Conservation (phyloP, 768 basidiomycete genomes). For the Multifurca ochricompacta region DNA sequence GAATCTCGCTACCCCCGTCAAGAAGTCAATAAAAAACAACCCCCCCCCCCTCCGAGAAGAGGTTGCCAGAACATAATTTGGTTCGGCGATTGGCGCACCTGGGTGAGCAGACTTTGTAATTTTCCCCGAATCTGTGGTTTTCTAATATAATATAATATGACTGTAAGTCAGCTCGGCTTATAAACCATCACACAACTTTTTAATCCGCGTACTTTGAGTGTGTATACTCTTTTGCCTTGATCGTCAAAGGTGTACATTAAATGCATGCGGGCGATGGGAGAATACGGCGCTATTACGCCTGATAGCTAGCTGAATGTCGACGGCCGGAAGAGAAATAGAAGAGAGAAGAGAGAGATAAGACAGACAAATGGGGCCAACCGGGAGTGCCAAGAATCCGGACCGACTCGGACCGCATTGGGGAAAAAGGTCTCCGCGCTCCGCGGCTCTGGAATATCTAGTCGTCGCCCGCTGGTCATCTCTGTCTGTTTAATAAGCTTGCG, state of each 20-base stretch:
- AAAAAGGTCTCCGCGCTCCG: too few species aligned
- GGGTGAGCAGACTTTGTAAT: constrained; percentile 96
- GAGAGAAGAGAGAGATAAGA: too few species aligned
- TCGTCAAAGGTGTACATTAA: constrained; percentile 89
- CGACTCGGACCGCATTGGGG: neutral
- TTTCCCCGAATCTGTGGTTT: constrained; percentile 71
- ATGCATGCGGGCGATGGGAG: constrained; percentile 59
- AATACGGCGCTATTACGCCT: too few species aligned
- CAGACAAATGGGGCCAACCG: too few species aligned
- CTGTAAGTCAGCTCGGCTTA: constrained; percentile 1
- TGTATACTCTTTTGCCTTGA: constrained; percentile 77
- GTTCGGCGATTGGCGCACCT: constrained; percentile 42
- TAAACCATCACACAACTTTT: neutral
- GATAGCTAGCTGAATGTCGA: too few species aligned
- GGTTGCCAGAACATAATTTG: neutral
- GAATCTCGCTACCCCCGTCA: constrained; percentile 68
- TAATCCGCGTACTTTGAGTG: constrained; percentile 63
- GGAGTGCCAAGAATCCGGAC: too few species aligned
- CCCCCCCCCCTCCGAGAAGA: neutral
- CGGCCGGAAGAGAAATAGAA: too few species aligned
- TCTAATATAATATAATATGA: constrained; percentile 40
- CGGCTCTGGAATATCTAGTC: too few species aligned
- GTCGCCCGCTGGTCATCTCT: too few species aligned
- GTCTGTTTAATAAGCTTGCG: too few species aligned
- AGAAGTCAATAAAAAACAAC: neutral